Evolutionary conservation across 2,329 filamentous ascomycete genomes (phyloP), one percentile per base, ranked within the genome.

Genomic region (Scytalidium lignicola): DNA sequence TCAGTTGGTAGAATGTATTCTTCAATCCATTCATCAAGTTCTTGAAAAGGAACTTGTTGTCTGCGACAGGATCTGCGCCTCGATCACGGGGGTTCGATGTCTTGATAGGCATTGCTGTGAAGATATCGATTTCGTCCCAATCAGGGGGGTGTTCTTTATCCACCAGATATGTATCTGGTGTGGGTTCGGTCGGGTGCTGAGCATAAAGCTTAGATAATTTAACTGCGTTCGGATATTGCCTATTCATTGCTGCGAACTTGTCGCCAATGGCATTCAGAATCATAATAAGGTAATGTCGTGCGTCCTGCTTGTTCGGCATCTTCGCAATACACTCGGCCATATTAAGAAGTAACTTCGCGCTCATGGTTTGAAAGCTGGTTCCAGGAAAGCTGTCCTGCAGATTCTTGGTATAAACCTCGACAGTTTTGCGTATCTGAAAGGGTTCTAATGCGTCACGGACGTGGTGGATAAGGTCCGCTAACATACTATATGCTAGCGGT

Each of bases 291-390:
- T 96, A 96, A 66, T 97, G 91, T 5, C 95, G 85, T 20, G 93
- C 93, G 66, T 99, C 92, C 41, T 86, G 83, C 71, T 97, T 99
- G 65, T 96, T 89, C 18, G 87, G 86, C 59, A 99, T 79, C 67
- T 92, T 95, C 1, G 91, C 89, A 62, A 99, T 99, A 65, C 90
- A 95, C 62, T 99, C 95, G 0, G 92, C 93, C 90, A 99, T 95
- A 66, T 99, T 99, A 12, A 99, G 75, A 1, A 99, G 74, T 2
- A 99, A 75, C 67, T 97, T 99, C 0, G 93, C 95, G 60, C 93
- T 97, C 93, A 99, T 99, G 0, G 93, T 99, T 68, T 99, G 95
- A 64, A 99, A 99, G 67, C 92, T 99, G 0, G 95, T 97, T 8
- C 95, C 95, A 0, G 93, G 95, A 55, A 96, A 96, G 55, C 89